Percentiles rank a stretch among this genome's conserved stretches.
Conservation (phyloP, 2,329 filamentous ascomycete species). For the Fusarium sp. region DNA sequence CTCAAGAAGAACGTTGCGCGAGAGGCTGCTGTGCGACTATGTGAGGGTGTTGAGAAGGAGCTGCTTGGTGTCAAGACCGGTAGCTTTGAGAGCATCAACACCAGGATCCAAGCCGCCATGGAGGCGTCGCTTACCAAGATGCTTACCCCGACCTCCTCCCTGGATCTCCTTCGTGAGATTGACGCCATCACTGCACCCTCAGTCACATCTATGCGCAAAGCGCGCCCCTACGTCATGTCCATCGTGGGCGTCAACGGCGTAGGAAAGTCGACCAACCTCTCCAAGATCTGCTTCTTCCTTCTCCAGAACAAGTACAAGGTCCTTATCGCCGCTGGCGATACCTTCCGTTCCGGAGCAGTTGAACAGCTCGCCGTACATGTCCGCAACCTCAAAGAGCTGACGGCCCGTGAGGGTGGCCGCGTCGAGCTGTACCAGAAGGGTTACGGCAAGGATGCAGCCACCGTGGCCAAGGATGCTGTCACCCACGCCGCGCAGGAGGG, state of each 20-base stretch:
- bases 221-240: conserved; percentile 93
- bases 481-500: conserved; percentile 73
- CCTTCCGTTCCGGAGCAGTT: conserved; percentile 95
- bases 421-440: conserved; percentile 97
- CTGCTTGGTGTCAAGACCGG: conserved; percentile 89
- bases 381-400: conserved; percentile 88
- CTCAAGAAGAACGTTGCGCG: conserved; percentile 95
- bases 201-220: conserved; percentile 65
- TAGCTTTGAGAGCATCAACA: conserved; percentile 87
- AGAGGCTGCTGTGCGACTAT: conserved; percentile 89
- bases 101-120: conserved; percentile 85
- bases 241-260: conserved; percentile 99
- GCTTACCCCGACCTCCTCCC: conserved; percentile 90
- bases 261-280: conserved; percentile 96
- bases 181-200: conserved; percentile 75
- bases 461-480: conserved; percentile 95
- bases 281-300: conserved; percentile 97
- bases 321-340: conserved; percentile 92
- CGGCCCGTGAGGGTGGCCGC: conserved; percentile 78
- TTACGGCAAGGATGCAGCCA: conserved; percentile 96
- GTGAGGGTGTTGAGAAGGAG: conserved; percentile 89
- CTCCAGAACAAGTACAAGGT: conserved; percentile 97
- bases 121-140: conserved; percentile 93
- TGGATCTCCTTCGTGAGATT: conserved; percentile 94
- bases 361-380: conserved; percentile 97